Evolutionary conservation across 352 stramenopile genomes (phyloP), one percentile per base, ranked within the genome.

Genomic region (Pythium sp.): DNA sequence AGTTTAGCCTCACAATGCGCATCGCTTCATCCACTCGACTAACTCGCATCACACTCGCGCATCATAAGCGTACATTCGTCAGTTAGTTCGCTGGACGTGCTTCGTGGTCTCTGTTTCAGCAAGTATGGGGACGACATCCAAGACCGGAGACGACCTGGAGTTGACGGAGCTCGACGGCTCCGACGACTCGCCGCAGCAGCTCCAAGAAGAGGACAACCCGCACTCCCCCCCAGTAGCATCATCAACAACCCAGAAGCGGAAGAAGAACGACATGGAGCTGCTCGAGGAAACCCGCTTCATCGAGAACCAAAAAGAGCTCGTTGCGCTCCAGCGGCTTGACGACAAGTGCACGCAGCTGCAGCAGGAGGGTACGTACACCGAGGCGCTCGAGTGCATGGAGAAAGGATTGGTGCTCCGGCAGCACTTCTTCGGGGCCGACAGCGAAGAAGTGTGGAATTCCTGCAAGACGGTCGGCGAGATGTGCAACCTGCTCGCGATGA

Each of bases 401-500:
- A 93, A 96, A 49, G 94, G 87, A 0, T 81, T 98, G 6, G 92
- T 98, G 28, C 71, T 98, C 58, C 77, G 94, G 9, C 93, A 98
- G 78, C 92, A 98, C 64, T 97, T 98, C 70, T 98, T 98, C 57
- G 94, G 94, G 7, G 82, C 84, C 24, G 92, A 96, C 28, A 97
- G 90, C 36, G 81, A 97, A 34, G 87, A 98, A 65, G 92, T 98
- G 2, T 93, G 88, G 80, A 68, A 71, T 5, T 91, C 89, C 4
- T 98, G 94, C 77, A 94, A 93, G 71, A 98, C 91, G 0, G 88
- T 98, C 7, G 93, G 92, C n/a, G 93, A 98, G 70, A 97, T 98
- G 88, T 98, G 92, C 79, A 98, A 98, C 74, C 72, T 98, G 24
- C 79, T 98, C 22, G 93, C 94, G 8, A 98, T 98, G 94, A 98